Conservation (phyloP, 768 basidiomycete genomes). For the Russula griseocarnosa region DNA sequence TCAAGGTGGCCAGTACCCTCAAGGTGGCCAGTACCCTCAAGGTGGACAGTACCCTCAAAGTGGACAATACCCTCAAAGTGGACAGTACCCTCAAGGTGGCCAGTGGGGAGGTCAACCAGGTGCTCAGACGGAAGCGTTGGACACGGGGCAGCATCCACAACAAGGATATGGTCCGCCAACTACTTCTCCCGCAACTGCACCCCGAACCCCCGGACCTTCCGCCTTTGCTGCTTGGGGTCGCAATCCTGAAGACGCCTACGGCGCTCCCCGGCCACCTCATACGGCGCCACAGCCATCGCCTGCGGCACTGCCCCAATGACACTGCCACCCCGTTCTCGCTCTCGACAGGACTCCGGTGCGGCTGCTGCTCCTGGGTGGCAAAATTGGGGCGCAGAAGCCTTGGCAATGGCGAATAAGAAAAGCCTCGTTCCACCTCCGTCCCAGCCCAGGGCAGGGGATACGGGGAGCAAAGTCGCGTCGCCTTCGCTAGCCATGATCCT, state of each 20-base stretch:
- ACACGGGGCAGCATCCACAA: constrained; percentile 12
- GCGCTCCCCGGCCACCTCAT: not conserved
- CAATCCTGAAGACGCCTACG: constrained; percentile 7
- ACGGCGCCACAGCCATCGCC: not conserved
- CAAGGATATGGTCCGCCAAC: not conserved
- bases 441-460: not conserved
- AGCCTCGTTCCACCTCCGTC: not conserved
- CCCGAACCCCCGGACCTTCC: not conserved
- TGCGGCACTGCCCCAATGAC: constrained; percentile 3
- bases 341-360: constrained; percentile 10
- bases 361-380: constrained; percentile 13
- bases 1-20: no score
- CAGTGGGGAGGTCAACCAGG: constrained; percentile 13
- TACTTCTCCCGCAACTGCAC: not conserved
- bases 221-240: constrained; percentile 12
- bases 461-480: constrained; percentile 12
- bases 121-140: constrained; percentile 4
- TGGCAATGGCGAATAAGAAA: constrained; percentile 14
- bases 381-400: constrained; percentile 24
- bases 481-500: constrained; percentile 17
- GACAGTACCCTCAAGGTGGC: constrained; percentile 9
- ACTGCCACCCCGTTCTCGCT: not conserved
- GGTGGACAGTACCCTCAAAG: no score
- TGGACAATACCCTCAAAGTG: no score
- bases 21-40: no score